Percentiles rank a stretch among this genome's conserved stretches.
phyloP scores from a whole-genome alignment of 2,329 filamentous ascomycete species.

The Juglanconis oblonga region DNA sequence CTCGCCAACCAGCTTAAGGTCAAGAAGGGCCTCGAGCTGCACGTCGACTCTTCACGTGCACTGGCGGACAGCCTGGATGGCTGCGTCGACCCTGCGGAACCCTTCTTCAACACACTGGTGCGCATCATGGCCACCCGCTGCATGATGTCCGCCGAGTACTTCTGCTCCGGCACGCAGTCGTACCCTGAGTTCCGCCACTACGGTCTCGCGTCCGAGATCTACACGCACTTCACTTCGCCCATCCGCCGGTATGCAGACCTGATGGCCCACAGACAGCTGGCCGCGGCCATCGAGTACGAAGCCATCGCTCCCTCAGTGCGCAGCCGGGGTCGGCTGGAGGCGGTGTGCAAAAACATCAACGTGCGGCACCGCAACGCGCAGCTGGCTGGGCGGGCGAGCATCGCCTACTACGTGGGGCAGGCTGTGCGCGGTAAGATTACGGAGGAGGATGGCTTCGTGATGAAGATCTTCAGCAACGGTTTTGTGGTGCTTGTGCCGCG shows the following conservation, averaged over 20 bases:
- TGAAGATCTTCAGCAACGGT: constrained; percentile 96
- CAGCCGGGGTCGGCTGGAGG: constrained; percentile 81
- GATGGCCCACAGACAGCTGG: constrained; percentile 88
- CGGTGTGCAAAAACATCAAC: constrained; percentile 98
- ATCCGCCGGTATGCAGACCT: constrained; percentile 98
- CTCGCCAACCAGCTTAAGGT: constrained; percentile 86
- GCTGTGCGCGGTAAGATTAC: constrained; percentile 75
- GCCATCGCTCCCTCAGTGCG: constrained; percentile 77
- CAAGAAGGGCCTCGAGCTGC: constrained; percentile 77
- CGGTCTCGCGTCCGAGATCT: constrained; percentile 92
- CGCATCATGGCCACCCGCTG: constrained; percentile 96
- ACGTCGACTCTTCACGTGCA: constrained; percentile 84
- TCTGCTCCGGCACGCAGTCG: constrained; percentile 88
- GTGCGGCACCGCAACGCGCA: constrained; percentile 95
- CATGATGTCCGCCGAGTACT: constrained; percentile 99
- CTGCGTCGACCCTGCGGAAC: constrained; percentile 75
- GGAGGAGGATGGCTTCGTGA: constrained; percentile 90
- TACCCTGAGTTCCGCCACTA: constrained; percentile 97
- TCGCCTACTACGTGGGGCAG: constrained; percentile 98
- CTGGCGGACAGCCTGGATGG: constrained; percentile 87
- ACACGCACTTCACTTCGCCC: constrained; percentile 97
- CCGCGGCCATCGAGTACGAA: constrained; percentile 92
- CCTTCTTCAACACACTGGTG: constrained; percentile 98
- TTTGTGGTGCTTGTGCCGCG: constrained; percentile 94
- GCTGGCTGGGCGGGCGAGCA: constrained; percentile 86